Evolutionary conservation across 2,329 filamentous ascomycete species (phyloP).

Genomic region (Ophiostoma populinum): DNA sequence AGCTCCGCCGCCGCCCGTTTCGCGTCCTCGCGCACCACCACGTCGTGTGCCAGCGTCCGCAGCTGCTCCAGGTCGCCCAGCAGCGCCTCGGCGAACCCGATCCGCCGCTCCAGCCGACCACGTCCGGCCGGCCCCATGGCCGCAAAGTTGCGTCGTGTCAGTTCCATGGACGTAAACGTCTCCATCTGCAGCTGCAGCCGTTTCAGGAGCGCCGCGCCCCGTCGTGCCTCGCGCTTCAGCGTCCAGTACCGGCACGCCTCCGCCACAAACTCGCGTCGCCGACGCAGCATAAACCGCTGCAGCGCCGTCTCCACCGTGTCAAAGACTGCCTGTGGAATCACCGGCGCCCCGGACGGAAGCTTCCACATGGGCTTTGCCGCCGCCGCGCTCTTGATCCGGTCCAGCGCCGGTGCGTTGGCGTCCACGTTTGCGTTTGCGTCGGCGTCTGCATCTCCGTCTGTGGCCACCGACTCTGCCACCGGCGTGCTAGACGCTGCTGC

Average conservation of each 20-base stretch:
- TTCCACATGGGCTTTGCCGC: conserved; percentile 65
- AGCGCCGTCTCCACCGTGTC: conserved; percentile 73
- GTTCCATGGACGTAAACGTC: conserved; percentile 92
- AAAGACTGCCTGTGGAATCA: conserved; percentile 79
- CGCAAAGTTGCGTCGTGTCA: conserved; percentile 88
- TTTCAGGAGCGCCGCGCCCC: conserved; percentile 83
- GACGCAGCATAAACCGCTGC: conserved; percentile 60
- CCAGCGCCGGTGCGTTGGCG: not conserved
- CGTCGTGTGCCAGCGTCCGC: conserved; percentile 47
- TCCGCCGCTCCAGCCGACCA: conserved; percentile 59
- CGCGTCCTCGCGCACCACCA: conserved; percentile 58
- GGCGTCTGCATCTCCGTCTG: too few relatives aligned
- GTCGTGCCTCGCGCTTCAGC: conserved; percentile 78
- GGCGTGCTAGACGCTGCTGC: not conserved
- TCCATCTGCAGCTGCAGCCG: conserved; percentile 88
- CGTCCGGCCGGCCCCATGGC: conserved; percentile 78
- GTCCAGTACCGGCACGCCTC: conserved; percentile 98
- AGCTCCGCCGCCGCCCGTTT: conserved; percentile 65
- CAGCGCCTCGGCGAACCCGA: conserved; percentile 70
- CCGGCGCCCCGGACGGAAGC: conserved; percentile 80
- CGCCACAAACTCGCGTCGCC: conserved; percentile 80
- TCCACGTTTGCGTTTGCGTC: conserved; percentile 27
- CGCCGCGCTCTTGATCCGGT: conserved; percentile 35
- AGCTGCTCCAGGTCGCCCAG: conserved; percentile 64
- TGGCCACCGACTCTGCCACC: not conserved